Evolutionary conservation across 2,329 filamentous ascomycete species (phyloP).

Genomic region (Sphaerostilbella broomeana): DNA sequence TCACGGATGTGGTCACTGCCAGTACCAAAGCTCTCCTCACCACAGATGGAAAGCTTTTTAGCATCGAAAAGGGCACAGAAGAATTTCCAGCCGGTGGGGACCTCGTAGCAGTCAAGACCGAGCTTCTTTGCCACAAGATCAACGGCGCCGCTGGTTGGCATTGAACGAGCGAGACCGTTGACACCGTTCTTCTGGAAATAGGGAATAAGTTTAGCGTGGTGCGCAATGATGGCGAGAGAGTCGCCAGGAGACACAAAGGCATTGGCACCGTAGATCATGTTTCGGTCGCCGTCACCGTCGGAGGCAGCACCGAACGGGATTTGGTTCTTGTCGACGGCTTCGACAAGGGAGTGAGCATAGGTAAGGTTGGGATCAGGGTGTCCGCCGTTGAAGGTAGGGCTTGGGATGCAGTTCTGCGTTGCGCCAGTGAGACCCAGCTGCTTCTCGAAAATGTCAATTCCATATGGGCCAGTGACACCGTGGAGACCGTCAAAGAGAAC

Average conservation of each 20-base stretch:
- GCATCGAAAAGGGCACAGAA: slow-evolving; percentile 95
- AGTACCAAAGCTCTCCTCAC: slow-evolving; percentile 96
- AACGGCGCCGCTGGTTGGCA: slow-evolving; percentile 94
- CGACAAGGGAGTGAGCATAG: slow-evolving; percentile 90
- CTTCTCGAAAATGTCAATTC: slow-evolving; percentile 87
- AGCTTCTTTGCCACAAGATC: slow-evolving; percentile 95
- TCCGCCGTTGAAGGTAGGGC: slow-evolving; percentile 91
- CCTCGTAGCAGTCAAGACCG: slow-evolving; percentile 86
- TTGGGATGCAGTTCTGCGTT: slow-evolving; percentile 87
- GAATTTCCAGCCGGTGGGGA: slow-evolving; percentile 98
- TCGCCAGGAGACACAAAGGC: slow-evolving; percentile 96
- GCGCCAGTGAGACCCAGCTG: slow-evolving; percentile 75
- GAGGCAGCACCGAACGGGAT: slow-evolving; percentile 96
- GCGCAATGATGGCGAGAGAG: slow-evolving; percentile 94
- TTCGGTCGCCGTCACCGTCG: slow-evolving; percentile 95
- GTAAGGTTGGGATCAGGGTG: slow-evolving; percentile 98
- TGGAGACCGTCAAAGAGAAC: slow-evolving; percentile 91
- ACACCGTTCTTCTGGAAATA: slow-evolving; percentile 98
- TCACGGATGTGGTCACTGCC: slow-evolving; percentile 98
- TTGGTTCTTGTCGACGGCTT: slow-evolving; percentile 81
- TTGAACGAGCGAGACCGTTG: slow-evolving; percentile 89
- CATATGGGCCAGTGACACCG: slow-evolving; percentile 94
- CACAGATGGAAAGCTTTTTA: slow-evolving; percentile 95
- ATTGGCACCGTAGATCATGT: slow-evolving; percentile 99
- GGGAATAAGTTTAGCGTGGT: slow-evolving; percentile 91